These are phyloP conservation scores for Acer negundo DNA, from an alignment of 345 rosid species.

Conservation along the genomic window DNA sequence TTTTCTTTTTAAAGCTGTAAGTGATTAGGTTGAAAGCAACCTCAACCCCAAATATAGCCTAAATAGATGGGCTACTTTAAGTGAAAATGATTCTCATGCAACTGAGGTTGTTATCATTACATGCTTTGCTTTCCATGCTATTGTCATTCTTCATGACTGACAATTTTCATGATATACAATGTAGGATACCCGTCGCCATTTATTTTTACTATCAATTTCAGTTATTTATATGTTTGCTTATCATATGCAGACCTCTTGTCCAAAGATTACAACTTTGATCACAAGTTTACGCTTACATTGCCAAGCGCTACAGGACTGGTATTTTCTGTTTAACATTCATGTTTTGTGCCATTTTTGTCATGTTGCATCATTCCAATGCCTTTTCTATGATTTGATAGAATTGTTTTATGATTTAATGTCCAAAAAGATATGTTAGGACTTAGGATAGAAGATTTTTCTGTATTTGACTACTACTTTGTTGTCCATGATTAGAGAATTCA, in stretches of 20 bases:
- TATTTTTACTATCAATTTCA: slow-evolving; percentile 7
- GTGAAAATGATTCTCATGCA: neutral
- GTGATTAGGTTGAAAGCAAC: too few relatives aligned
- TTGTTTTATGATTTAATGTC: neutral
- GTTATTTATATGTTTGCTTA: slow-evolving; percentile 12
- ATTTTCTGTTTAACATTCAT: slow-evolving; percentile 23
- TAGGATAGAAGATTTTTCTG: too few relatives aligned
- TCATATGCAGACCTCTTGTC: slow-evolving; percentile 62
- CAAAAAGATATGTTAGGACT: neutral
- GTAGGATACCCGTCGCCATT: neutral
- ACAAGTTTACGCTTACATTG: slow-evolving; percentile 68
- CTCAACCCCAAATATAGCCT: too few relatives aligned
- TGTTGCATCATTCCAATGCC: neutral
- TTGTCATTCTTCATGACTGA: neutral
- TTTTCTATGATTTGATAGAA: neutral
- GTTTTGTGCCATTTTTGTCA: neutral
- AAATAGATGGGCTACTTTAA: neutral
- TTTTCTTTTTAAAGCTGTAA: too few relatives aligned
- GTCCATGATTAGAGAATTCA: neutral
- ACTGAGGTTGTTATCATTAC: neutral
- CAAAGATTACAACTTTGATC: slow-evolving; percentile 76
- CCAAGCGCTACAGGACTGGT: slow-evolving; percentile 65
- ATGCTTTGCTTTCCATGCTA: neutral
- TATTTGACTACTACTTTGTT: neutral
- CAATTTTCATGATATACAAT: neutral